Evolutionary conservation across 257 asterid genomes (phyloP).

Genomic region (Scutellaria barbata): DNA sequence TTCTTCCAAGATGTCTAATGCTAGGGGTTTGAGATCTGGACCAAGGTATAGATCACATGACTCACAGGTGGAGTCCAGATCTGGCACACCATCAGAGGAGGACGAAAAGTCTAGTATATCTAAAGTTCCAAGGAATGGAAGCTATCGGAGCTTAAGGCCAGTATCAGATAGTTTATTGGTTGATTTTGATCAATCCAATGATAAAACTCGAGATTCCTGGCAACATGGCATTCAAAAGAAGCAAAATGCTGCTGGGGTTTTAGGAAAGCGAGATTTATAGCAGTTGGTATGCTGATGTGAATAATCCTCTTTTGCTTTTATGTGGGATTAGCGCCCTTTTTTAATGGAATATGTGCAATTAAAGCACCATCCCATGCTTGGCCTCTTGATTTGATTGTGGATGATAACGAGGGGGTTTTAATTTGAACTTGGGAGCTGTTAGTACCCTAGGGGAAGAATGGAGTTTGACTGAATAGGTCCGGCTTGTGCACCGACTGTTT

Average conservation of each 20-base stretch:
- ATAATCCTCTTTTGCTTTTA: constrained; percentile 1
- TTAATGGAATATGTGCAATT: constrained; percentile 18
- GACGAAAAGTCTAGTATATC: constrained; percentile 70
- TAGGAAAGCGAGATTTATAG: constrained; percentile 61
- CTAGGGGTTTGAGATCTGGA: constrained; percentile 75
- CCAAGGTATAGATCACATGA: constrained; percentile 77
- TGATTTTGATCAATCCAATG: constrained; percentile 69
- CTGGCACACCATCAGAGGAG: constrained; percentile 96
- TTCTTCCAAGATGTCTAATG: constrained; percentile 53
- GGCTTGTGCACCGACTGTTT: constrained; percentile 17
- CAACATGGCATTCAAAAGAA: constrained; percentile 52
- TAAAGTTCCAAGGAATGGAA: constrained; percentile 60
- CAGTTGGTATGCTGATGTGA: constrained; percentile 26
- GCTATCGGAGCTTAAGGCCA: constrained; percentile 60
- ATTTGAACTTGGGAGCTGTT: constrained; percentile 17
- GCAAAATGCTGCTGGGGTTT: constrained; percentile 39
- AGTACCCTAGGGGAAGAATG: constrained; percentile 12
- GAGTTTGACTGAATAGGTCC: constrained; percentile 4
- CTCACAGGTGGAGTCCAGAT: constrained; percentile 74
- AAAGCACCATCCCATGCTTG: constrained; percentile 14
- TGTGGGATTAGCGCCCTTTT: constrained; percentile 28
- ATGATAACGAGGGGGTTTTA: constrained; percentile 16
- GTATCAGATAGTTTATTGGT: constrained; percentile 62
- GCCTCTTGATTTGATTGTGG: constrained; percentile 24
- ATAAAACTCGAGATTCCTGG: constrained; percentile 78